Evolutionary conservation across 2,329 filamentous ascomycete species (phyloP).

Genomic region (Claviceps quebecensis): DNA sequence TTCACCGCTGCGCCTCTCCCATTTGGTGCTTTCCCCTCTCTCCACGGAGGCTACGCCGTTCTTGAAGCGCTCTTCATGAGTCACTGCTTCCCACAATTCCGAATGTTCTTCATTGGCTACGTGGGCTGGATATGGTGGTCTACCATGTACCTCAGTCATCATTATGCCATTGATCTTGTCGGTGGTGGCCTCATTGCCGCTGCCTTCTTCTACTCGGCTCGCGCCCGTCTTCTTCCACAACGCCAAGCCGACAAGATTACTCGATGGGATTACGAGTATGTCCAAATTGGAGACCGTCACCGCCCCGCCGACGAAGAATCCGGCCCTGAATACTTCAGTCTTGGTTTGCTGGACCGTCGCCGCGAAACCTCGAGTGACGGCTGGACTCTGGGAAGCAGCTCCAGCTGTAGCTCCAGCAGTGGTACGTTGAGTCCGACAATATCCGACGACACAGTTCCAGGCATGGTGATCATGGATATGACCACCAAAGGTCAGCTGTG

Average conservation of each 20-base stretch:
- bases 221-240: constrained; percentile 66
- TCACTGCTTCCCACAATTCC: constrained; percentile 74
- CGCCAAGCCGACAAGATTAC: constrained; percentile 73
- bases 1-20: constrained; percentile 85
- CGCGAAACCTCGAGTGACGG: constrained; percentile 56
- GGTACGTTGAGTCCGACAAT: constrained; percentile 36
- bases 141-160: constrained; percentile 95
- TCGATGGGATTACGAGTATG: constrained; percentile 91
- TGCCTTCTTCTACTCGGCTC: constrained; percentile 68
- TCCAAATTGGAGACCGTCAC: constrained; percentile 60
- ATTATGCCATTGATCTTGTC: constrained; percentile 90
- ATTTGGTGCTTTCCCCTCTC: constrained; percentile 86
- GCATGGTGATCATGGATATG: constrained; percentile 22
- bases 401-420: constrained; percentile 40
- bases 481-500: constrained; percentile 24
- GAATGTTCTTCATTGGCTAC: constrained; percentile 68
- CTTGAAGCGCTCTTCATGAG: constrained; percentile 87
- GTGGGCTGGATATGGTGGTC: constrained; percentile 95
- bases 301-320: constrained; percentile 31
- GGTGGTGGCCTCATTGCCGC: constrained; percentile 69
- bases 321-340: constrained; percentile 30
- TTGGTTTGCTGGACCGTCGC: constrained; percentile 30
- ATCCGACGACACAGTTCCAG: constrained; percentile 27
- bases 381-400: constrained; percentile 80
- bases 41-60: constrained; percentile 81